These are phyloP conservation scores for Aspergillus haitiensis DNA, from an alignment of 495 filamentous ascomycete genomes.

Conservation along the genomic window DNA sequence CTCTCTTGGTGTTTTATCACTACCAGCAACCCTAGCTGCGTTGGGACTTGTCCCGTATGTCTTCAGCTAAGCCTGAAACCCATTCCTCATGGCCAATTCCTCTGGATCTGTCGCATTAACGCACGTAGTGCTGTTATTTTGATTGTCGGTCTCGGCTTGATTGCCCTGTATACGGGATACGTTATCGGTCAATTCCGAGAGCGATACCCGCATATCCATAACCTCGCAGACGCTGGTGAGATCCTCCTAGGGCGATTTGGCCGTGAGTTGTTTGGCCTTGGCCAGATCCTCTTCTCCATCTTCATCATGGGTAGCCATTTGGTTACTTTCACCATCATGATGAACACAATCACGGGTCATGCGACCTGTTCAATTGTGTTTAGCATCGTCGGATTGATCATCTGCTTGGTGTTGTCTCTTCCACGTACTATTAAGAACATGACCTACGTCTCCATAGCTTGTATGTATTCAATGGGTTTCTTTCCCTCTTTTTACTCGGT, in stretches of 20 bases:
- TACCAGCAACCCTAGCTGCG: slow-evolving; percentile 60
- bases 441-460: slow-evolving; percentile 63
- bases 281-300: slow-evolving; percentile 66
- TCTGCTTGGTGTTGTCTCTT: slow-evolving; percentile 64
- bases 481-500: too few species aligned
- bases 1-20: slow-evolving; percentile 63
- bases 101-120: neutral
- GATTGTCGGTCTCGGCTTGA: slow-evolving; percentile 63
- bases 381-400: slow-evolving; percentile 60
- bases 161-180: slow-evolving; percentile 75
- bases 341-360: slow-evolving; percentile 66
- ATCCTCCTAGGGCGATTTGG: slow-evolving; percentile 64
- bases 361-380: slow-evolving; percentile 70
- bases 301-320: slow-evolving; percentile 81
- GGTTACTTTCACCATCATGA: slow-evolving; percentile 67
- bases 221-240: slow-evolving; percentile 66
- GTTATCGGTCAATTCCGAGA: slow-evolving; percentile 69
- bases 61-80: neutral
- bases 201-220: slow-evolving; percentile 62
- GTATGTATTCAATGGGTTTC: slow-evolving; percentile 32
- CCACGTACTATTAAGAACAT: slow-evolving; percentile 65
- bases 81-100: neutral
- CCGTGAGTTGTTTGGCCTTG: slow-evolving; percentile 64
- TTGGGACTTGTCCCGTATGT: slow-evolving; percentile 58
- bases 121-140: slow-evolving; percentile 51